Base-by-base conservation (phyloP, 306 rosid genomes). In the Malus sylvestris region DNA sequence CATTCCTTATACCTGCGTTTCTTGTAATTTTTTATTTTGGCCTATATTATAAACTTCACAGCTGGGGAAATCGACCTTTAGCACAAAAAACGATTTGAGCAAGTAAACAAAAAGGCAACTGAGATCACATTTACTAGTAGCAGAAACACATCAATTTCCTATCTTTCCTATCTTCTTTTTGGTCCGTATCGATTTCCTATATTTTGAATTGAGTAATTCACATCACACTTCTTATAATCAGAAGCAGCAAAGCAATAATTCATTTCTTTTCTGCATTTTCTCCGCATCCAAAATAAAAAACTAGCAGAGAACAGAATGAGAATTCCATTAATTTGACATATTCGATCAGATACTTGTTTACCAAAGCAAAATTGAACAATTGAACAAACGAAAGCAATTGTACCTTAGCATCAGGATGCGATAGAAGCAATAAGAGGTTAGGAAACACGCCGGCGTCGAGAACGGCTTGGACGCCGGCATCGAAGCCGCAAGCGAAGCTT, bases 401-500 rank as follows among this genome's bases (percentile, higher is more conserved):
- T 92, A 90, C 99, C 99, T 92, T 95, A 65, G 75, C 96, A 51
- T 95, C 83, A 27, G 81, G 72, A 82, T 82, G 79, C 30, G 96
- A 88, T 46, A 95, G 86, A 73, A 92, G 94, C 32, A 81, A 74
- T 33, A 92, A 68, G 52, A 95, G 85, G 73, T 80, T 82, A 51
- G 97, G 85, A 57, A 93, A 83, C 8, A 81, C 93, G 20, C 97
- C 96, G 33, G 97, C 85, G 1, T 90, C 99, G 16, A 92, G 96
- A 15, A 95, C 90, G 49, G 97, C 97, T 20, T 79, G 85, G 10
- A 88, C 97, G n/a, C 99, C 99, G 49, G 86, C 88, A 52, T 95
- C 97, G 67, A 95, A 88, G 51, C 97, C 97, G 53, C 97, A 95
- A 29, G 97, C 88, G 60, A 95, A 95, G 89, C 97, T 95, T 10